phyloP scores from a whole-genome alignment of 2,329 filamentous ascomycete genomes.

The Pezizomycotina sp. region DNA sequence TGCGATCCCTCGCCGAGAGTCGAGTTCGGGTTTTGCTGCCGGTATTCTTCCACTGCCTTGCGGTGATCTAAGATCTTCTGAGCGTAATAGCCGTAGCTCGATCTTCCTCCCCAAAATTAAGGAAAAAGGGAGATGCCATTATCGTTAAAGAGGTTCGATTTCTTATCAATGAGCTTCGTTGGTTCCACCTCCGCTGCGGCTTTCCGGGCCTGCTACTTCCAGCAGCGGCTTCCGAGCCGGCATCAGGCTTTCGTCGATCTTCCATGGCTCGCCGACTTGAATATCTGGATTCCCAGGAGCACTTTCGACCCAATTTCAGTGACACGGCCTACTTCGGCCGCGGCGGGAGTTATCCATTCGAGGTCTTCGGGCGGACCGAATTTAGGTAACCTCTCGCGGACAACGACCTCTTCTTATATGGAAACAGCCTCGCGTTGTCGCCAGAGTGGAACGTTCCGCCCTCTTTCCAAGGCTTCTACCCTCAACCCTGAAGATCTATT shows the following conservation, averaged over 20 bases:
- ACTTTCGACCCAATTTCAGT: too few species aligned
- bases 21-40: background rate
- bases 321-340: too few species aligned
- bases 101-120: background rate
- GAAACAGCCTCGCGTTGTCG: too few species aligned
- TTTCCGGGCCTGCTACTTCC: background rate
- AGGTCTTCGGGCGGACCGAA: too few species aligned
- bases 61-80: constrained; percentile 1
- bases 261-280: background rate
- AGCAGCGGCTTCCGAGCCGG: background rate
- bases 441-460: too few species aligned
- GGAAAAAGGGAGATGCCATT: background rate
- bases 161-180: background rate
- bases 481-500: too few species aligned
- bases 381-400: too few species aligned
- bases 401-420: too few species aligned
- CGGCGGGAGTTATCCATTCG: too few species aligned
- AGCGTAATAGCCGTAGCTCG: constrained; percentile 1
- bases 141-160: background rate
- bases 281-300: background rate
- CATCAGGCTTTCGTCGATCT: background rate
- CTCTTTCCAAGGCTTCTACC: too few species aligned
- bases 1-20: background rate
- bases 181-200: background rate
- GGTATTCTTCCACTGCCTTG: background rate